Percentiles rank a stretch among this genome's conserved stretches.
Evolutionary conservation across 306 rosid species (phyloP).

Genomic region (Adenanthera pavonina): DNA sequence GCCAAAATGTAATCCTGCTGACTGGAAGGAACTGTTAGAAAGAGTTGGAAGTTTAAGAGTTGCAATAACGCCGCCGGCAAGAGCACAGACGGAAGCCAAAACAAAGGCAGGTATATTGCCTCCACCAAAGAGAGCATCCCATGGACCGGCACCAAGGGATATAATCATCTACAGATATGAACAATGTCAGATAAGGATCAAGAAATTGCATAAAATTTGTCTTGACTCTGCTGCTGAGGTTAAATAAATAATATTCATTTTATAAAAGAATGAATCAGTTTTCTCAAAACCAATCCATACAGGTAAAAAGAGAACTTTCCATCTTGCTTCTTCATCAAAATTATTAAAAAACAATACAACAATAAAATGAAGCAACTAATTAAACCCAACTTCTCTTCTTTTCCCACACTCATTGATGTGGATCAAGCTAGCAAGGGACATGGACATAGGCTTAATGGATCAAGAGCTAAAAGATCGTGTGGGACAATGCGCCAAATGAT

Average conservation of each 20-base stretch:
- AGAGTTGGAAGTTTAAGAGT: conserved; percentile 58
- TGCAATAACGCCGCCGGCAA: conserved; percentile 66
- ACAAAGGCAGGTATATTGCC: conserved; percentile 82
- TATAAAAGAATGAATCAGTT: conserved; percentile 1
- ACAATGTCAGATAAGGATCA: neutral
- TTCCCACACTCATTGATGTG: neutral
- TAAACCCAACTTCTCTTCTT: conserved; percentile 6
- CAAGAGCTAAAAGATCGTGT: no score
- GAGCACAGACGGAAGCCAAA: conserved; percentile 63
- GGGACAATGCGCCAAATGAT: no score
- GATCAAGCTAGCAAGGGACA: no score
- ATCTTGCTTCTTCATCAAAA: neutral
- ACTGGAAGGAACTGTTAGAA: conserved; percentile 48
- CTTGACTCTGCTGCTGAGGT: neutral
- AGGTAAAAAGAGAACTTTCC: neutral
- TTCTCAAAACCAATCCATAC: neutral
- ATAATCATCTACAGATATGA: conserved; percentile 61
- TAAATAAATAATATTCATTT: neutral
- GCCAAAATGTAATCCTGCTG: conserved; percentile 71
- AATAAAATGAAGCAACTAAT: neutral
- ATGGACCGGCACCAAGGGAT: conserved; percentile 82
- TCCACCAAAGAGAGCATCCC: conserved; percentile 82
- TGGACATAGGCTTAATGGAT: no score
- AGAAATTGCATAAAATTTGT: neutral
- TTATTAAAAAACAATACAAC: neutral